Evolutionary conservation across 2,329 filamentous ascomycete genomes (phyloP).

Genomic region (Keithomyces neogunnii): DNA sequence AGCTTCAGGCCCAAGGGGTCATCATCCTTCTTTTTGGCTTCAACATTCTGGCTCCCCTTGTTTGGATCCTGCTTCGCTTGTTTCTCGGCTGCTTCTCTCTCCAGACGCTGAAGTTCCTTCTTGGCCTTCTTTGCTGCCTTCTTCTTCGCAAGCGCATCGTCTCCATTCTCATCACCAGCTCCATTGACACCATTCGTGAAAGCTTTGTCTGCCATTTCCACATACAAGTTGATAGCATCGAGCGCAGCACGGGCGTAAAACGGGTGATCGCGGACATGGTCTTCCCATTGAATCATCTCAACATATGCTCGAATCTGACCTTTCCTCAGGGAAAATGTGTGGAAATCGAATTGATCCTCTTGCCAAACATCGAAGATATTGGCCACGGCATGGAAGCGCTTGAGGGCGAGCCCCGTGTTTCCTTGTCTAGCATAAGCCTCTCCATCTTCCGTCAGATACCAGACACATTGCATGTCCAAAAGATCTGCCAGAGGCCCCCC

Average conservation of each 20-base stretch:
- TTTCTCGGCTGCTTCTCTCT: conserved; percentile 72
- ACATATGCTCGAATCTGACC: conserved; percentile 92
- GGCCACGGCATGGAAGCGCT: conserved; percentile 80
- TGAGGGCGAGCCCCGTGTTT: conserved; percentile 78
- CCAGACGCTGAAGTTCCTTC: conserved; percentile 57
- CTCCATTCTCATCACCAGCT: conserved; percentile 36
- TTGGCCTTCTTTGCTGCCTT: conserved; percentile 86
- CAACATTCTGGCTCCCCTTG: conserved; percentile 58
- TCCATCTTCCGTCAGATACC: conserved; percentile 93
- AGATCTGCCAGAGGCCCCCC: conserved; percentile 86
- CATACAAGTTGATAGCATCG: conserved; percentile 71
- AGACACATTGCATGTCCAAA: conserved; percentile 96
- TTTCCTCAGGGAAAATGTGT: conserved; percentile 93
- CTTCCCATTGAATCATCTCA: conserved; percentile 95
- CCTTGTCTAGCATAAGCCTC: conserved; percentile 78
- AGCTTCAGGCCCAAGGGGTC: conserved; percentile 80
- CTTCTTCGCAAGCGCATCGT: conserved; percentile 63
- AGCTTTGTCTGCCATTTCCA: conserved; percentile 70
- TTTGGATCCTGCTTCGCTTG: conserved; percentile 76
- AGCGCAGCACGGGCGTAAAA: conserved; percentile 84
- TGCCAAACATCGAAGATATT: conserved; percentile 97
- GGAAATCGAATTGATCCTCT: conserved; percentile 98
- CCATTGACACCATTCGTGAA: conserved; percentile 56
- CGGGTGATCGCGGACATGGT: conserved; percentile 81
- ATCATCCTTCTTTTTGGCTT: conserved; percentile 77